Base-by-base conservation (phyloP, 1,284 basidiomycete species). In the Coniophora puteana region DNA sequence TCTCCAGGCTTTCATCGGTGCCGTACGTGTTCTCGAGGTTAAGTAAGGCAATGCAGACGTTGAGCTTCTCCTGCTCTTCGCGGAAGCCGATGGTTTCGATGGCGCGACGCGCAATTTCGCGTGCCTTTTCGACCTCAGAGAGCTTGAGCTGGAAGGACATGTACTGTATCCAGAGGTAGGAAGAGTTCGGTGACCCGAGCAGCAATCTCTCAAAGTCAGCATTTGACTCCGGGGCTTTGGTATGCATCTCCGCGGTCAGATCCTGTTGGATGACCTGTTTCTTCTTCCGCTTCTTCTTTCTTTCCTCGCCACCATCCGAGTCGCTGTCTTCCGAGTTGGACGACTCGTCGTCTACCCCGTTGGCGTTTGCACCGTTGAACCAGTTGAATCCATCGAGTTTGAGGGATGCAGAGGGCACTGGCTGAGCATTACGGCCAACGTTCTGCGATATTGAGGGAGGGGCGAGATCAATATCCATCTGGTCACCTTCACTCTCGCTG, bases 91-190 rank as follows among this genome's bases (percentile, higher is more conserved):
- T 99, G 12, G 85, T 85, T 55, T 83, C 74, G 46, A 96, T 70
- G 4, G 94, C 96, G 22, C 92, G 82, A 40, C 80, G 76, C 13
- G 84, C 95, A 36, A 94, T 85, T 57, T 87, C 80, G 26, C 94
- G 80, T 12, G 95, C 96, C 65, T 93, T 93, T 53, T 94, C 93
- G 32, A 98, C 74, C 64, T 99, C 95, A 31, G 93, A 93, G 12
- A 99, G 79, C 52, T 94, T 92, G 4, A 99, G 73, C 51, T 95
- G 91, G 79, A 98, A 96, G 5, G 94, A 95, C 92, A 99, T 98
- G 65, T 95, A 99, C 63, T 97, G 95, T 47, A 99, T 88, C 96
- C 96, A 99, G 29, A 99, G 76, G 67, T 87, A 97, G 0, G 97
- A 99, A 11, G 93, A 97, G 63, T 97, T 93, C 4, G 96, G 96